Evolutionary conservation across 257 asterid species (phyloP).

Genomic region (Leonotis leonurus): DNA sequence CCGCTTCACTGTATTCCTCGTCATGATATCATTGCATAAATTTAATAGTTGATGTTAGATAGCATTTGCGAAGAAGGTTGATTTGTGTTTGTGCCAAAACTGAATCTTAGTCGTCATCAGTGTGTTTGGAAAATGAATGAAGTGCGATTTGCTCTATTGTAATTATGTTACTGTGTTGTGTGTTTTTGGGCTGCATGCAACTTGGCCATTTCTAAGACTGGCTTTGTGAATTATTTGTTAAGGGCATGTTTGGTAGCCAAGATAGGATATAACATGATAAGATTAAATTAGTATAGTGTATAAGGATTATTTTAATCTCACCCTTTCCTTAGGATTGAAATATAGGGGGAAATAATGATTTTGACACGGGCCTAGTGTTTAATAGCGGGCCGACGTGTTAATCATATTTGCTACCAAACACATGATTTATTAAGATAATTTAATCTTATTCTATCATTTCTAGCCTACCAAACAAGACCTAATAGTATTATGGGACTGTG

Average conservation of each 20-base stretch:
- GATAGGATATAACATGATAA: too few relatives aligned
- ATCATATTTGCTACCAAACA: too few relatives aligned
- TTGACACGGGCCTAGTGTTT: too few relatives aligned
- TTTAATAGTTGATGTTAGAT: neutral
- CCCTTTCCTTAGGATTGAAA: too few relatives aligned
- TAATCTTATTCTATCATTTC: too few relatives aligned
- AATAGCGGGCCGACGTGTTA: too few relatives aligned
- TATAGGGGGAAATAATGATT: too few relatives aligned
- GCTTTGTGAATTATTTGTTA: neutral
- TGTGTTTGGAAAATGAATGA: neutral
- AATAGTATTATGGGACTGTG: neutral
- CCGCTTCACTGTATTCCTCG: neutral
- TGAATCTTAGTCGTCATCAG: neutral
- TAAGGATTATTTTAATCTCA: too few relatives aligned
- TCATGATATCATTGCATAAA: neutral
- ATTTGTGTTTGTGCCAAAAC: neutral
- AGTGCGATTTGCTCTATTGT: neutral
- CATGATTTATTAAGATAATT: too few relatives aligned
- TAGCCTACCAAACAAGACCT: too few relatives aligned
- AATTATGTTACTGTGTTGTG: neutral
- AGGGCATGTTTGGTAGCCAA: too few relatives aligned
- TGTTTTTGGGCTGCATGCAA: neutral
- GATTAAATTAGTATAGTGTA: too few relatives aligned
- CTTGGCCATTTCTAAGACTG: neutral
- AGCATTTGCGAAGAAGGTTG: neutral